Evolutionary conservation across 495 filamentous ascomycete genomes (phyloP), one percentile per base, ranked within the genome.

Genomic region (Penicillium parvum): DNA sequence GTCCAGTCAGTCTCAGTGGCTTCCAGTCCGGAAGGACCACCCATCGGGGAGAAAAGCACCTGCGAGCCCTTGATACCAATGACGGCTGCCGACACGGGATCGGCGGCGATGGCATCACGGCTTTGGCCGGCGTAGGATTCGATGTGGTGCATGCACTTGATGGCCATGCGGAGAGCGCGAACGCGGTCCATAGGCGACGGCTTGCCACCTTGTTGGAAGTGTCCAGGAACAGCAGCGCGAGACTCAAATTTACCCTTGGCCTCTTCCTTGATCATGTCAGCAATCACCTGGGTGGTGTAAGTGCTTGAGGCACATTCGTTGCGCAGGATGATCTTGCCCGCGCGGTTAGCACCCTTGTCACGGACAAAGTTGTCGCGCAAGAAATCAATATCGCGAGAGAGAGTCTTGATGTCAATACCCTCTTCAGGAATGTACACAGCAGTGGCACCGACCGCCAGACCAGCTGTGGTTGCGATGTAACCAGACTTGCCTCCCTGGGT

Each of bases 401-500:
- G 79, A 88, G 91, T 99, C 45, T 88, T 84, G 40, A 99, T 79
- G 58, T 85, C 84, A 62, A 99, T 86, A 3, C 94, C 92, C 65
- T 97, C 88, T 63, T 99, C 94, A 4, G 94, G 94, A 10, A 90
- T 96, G 66, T 99, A 99, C 7, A 97, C 91, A 0, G 94, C 91
- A n/a, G 86, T 74, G 1, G 92, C 92, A 21, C 92, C 92, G 9
- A 97, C 87, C 2, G 83, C 79, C 14, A 97, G 77, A 18, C 90
- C 92, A 29, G 86, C 88, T 30, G 95, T 80, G 1, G 90, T 94
- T 18, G 94, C 90, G 28, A 96, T 80, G 66, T 97, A 99, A 34
- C 94, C 94, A 7, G 87, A 96, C 40, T 84, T 80, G 4, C 94
- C 94, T 43, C 94, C 94, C 67, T 99, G 94, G 6, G 91, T 96